Base-by-base conservation (phyloP, 2,329 filamentous ascomycete species). In the Fusarium citri region DNA sequence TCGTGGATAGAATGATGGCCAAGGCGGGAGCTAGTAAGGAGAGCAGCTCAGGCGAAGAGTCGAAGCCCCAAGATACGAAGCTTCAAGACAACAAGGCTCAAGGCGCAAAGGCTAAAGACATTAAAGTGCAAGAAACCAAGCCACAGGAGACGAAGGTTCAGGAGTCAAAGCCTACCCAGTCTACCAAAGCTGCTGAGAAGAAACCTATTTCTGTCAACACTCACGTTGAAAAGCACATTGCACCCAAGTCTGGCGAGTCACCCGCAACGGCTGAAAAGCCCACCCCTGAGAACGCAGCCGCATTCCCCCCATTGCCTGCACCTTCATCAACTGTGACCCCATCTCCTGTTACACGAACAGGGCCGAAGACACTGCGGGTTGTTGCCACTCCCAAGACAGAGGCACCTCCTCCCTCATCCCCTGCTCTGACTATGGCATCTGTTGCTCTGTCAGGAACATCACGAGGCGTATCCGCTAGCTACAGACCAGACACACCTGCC, bases 321-420 rank as follows among this genome's bases (percentile, higher is more conserved):
- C 81, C 82, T 14, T 82, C 86, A 20, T 81, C 83, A 0, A 76
- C 78, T 6, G 78, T 76, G 12, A 80, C 82, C 20, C 80, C 85
- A 31, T 86, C 89, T 18, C 88, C 87, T 1, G 72, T 84, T 7
- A 76, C 83, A 18, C 83, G 86, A 50, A 80, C 83, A 7, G 86
- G 82, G 1, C 87, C 90, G 1, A 91, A 91, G 75, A 92, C 90
- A 2, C 78, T 94, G 37, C 86, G 91, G n/a, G 84, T 94, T 10
- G 83, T 92, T n/a, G 83, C 89, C 22, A 90, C 89, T 0, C 87
- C 89, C 2, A 93, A 88, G 76, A 79, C 84, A 1, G 91, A 93
- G 72, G 78, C 80, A 2, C 84, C 88, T 3, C 81, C 84, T 1
- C 64, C 77, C 45, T 70, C 78, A 8, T 80, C 80, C 8, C 78